These are phyloP conservation scores for Hemerocallis citrina DNA, from an alignment of 106 monocot species.

Conservation along the genomic window DNA sequence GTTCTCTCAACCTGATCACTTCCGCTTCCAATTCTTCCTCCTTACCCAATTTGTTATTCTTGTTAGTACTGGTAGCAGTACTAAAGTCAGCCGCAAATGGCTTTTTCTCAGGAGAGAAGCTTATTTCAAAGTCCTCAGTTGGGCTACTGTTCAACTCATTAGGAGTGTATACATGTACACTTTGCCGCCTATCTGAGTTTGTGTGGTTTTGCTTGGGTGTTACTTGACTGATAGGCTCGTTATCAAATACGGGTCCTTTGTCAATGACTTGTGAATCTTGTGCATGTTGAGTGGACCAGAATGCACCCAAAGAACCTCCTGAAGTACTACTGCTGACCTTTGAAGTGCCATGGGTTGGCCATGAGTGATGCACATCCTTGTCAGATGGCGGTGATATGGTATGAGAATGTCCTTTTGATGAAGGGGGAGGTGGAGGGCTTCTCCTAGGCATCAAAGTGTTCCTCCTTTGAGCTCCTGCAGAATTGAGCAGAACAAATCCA, in stretches of 20 bases:
- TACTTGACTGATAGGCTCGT: conserved; percentile 25
- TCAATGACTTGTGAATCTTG: conserved; percentile 26
- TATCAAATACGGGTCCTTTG: conserved; percentile 39
- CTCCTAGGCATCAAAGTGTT: conserved; percentile 35
- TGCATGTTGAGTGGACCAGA: conserved; percentile 83
- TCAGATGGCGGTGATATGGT: conserved; percentile 19
- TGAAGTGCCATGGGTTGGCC: conserved; percentile 13
- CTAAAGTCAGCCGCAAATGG: conserved; percentile 65
- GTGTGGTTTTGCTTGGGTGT: conserved; percentile 22
- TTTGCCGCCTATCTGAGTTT: conserved; percentile 15
- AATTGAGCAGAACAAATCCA: not conserved
- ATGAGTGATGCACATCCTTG: conserved; percentile 16
- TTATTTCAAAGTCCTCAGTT: conserved; percentile 66
- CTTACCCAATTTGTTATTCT: conserved; percentile 9
- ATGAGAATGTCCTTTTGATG: conserved; percentile 21
- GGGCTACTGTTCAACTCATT: conserved; percentile 21
- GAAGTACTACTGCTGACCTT: conserved; percentile 21
- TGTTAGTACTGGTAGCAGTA: conserved; percentile 6
- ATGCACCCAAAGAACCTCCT: conserved; percentile 44
- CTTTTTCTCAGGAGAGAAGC: conserved; percentile 44
- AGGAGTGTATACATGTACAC: conserved; percentile 9
- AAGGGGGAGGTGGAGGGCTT: conserved; percentile 61
- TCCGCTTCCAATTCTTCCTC: conserved; percentile 54
- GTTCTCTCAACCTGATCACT: conserved; percentile 59
- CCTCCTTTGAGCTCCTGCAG: conserved; percentile 31